Base-by-base conservation (phyloP, 257 asterid species). In the Petunia axillaris region DNA sequence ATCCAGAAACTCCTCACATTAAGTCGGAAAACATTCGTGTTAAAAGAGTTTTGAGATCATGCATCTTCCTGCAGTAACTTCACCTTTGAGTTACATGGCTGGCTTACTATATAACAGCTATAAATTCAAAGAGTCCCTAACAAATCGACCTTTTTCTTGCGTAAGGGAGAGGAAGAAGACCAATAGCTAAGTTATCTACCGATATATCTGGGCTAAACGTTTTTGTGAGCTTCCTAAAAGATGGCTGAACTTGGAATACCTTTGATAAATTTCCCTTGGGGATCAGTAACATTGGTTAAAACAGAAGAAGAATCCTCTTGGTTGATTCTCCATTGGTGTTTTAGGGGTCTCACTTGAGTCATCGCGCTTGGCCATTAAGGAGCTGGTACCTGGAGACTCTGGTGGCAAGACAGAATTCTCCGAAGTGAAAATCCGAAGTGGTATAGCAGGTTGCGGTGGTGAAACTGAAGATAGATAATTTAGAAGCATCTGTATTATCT, bases 401-500 rank as follows among this genome's bases (percentile, higher is more conserved):
- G 97, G 99, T 64, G 98, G 91, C 44, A 90, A 87, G 80, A 93
- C 87, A 4, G 88, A 80, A 64, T 92, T 93, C 79, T 87, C 87
- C 0, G 98, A 89, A 62, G 91, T 79, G 86, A 91, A 91, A 58
- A 89, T 88, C 65, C 91, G 75, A 36, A 81, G 90, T 3, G 96
- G 97, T 25, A 88, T 62, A 10, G 83, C 90, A 0, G 98, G 92
- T 60, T 90, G 90, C 2, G 90, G 91, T 3, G 97, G 97, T 6
- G 96, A 90, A 64, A 91, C 83, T 50, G 90, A 62, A 0, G 98
- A 91, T 4, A 96, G 94, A 64, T 84, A 92, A 7, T 87, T 91
- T 78, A 96, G 89, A 81, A 95, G 99, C 99, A 93, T 95, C 40
- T 93, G 97, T 85, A 91, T 93, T 82, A 95, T 95, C 85, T 89